phyloP scores from a whole-genome alignment of 192 early-diverging fungal genomes.

The Coemansia sp. region DNA sequence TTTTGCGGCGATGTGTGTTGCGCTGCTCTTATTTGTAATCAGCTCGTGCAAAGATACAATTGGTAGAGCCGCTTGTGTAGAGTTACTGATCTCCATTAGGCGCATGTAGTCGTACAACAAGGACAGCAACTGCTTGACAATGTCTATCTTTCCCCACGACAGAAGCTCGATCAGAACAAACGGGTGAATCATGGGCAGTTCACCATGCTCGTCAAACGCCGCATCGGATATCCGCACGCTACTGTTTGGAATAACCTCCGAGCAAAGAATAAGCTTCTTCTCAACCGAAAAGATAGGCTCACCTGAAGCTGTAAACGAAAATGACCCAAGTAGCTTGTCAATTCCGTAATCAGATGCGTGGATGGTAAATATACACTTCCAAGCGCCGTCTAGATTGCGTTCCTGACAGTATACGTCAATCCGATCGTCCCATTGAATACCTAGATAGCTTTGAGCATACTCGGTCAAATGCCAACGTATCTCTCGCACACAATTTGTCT shows the following conservation, averaged over 20 bases:
- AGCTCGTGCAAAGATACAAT: conserved; percentile 36
- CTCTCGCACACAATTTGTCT: conserved; percentile 42
- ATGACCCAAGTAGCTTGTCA: conserved; percentile 39
- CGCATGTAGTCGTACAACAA: conserved; percentile 49
- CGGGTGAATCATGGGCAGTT: conserved; percentile 49
- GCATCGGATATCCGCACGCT: conserved; percentile 19
- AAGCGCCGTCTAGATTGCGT: conserved; percentile 44
- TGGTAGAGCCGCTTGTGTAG: conserved; percentile 22
- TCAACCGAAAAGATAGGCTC: conserved; percentile 51
- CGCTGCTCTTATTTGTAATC: conserved; percentile 3
- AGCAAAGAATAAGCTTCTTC: conserved; percentile 30
- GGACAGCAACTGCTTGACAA: conserved; percentile 33
- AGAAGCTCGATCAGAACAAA: conserved; percentile 49
- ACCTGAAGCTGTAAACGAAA: conserved; percentile 51
- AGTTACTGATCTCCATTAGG: conserved; percentile 25
- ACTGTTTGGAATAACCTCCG: conserved; percentile 21
- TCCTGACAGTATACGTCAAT: conserved; percentile 54
- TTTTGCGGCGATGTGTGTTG: background rate
- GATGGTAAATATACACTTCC: conserved; percentile 38
- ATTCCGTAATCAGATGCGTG: conserved; percentile 35
- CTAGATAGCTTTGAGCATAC: conserved; percentile 53
- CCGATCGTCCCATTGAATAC: conserved; percentile 51
- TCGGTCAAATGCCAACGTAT: conserved; percentile 56
- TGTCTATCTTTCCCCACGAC: conserved; percentile 50
- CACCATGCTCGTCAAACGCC: conserved; percentile 49